Evolutionary conservation across 768 basidiomycete genomes (phyloP).

Genomic region (Suillus alpinus): DNA sequence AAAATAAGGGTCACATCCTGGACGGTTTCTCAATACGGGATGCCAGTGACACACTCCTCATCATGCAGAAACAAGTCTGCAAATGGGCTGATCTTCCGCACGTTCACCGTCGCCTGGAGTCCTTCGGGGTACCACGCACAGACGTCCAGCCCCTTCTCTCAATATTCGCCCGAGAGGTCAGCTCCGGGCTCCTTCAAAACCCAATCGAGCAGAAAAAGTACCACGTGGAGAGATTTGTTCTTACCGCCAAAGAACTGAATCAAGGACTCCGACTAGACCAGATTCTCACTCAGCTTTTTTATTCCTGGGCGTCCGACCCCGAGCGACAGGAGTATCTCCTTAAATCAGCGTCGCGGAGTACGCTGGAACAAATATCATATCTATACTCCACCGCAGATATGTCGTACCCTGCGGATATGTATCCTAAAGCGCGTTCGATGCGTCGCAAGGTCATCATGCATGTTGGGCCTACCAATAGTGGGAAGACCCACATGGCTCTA

Average conservation of each 20-base stretch:
- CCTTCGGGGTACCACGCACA: slow-evolving; percentile 45
- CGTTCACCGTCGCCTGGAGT: slow-evolving; percentile 39
- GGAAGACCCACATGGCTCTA: slow-evolving; percentile 93
- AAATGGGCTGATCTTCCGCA: slow-evolving; percentile 36
- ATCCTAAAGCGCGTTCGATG: slow-evolving; percentile 50
- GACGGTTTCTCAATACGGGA: not conserved
- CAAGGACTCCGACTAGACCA: slow-evolving; percentile 37
- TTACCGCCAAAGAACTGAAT: slow-evolving; percentile 28
- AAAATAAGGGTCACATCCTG: slow-evolving; percentile 3
- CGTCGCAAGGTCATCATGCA: slow-evolving; percentile 87
- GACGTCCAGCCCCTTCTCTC: slow-evolving; percentile 42
- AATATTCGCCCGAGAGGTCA: slow-evolving; percentile 39
- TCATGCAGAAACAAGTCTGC: slow-evolving; percentile 36
- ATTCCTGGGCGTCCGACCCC: slow-evolving; percentile 49
- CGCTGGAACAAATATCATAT: slow-evolving; percentile 37
- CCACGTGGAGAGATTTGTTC: slow-evolving; percentile 41
- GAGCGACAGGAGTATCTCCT: slow-evolving; percentile 23
- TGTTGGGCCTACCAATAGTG: slow-evolving; percentile 96
- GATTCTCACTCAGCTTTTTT: slow-evolving; percentile 53
- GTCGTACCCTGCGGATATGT: slow-evolving; percentile 49
- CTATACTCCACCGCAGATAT: slow-evolving; percentile 39
- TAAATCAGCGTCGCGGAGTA: slow-evolving; percentile 25
- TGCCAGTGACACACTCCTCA: slow-evolving; percentile 12
- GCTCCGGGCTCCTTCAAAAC: slow-evolving; percentile 26
- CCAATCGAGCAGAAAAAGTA: slow-evolving; percentile 28